Evolutionary conservation across 257 asterid genomes (phyloP), one percentile per base, ranked within the genome.

Genomic region (Ilex aquifolium): DNA sequence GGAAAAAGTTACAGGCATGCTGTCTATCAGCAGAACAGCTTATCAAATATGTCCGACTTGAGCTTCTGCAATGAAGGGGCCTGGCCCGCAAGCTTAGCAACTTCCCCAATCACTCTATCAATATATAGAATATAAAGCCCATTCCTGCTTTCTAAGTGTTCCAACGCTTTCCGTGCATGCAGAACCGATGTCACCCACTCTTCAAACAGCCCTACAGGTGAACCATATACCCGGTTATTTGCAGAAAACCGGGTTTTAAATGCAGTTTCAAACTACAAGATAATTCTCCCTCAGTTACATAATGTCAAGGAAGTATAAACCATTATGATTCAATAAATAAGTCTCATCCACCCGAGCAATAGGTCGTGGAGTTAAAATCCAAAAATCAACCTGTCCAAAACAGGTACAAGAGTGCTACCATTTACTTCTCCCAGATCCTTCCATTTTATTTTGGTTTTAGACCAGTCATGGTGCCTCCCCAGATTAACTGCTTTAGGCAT

Each of bases 71-170:
- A 65, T 31, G 76, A 78, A 52, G 97, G 79, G 60, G 66, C 78
- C 72, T 85, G 94, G 27, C 86, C 81, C 36, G 81, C 77, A 65
- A 67, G 81, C 71, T 88, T 82, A 52, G 90, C 83, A 61, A 90
- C 65, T 67, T 74, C 85, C 59, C 96, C 99, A 21, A 90, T 66
- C 55, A 93, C 80, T 16, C 96, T 86, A 70, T 93, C 97, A 77
- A 93, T 87, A 87, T 90, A 93, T 61, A 90, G 62, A 66, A 80
- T 77, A 79, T 90, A 93, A n/a, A 93, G 77, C 65, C 85, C 71
- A 63, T 80, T 90, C 80, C 90, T 80, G 76, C 63, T 74, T 79
- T 93, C 99, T 75, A 90, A 57, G 36, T 78, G 79, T 79, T 84
- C 90, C 83, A 90, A 77, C 36, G 79, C 79, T 79, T 84, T 87